Evolutionary conservation across 2,329 filamentous ascomycete genomes (phyloP).

Genomic region (Orbilia blumenaviensis): DNA sequence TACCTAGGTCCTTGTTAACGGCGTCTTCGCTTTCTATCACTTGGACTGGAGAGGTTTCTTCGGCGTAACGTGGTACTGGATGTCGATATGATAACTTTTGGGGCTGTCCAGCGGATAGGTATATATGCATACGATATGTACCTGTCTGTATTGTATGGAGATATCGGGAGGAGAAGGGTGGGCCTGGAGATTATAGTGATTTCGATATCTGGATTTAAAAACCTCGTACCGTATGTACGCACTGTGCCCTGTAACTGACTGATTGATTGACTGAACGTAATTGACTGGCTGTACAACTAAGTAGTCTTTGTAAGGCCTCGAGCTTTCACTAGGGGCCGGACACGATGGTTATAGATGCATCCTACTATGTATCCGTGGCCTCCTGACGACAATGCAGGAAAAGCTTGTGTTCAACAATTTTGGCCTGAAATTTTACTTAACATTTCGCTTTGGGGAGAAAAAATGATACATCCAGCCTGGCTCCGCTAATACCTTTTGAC

Average conservation of each 20-base stretch:
- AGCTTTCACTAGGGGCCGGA: background rate
- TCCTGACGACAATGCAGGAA: conserved; percentile 36
- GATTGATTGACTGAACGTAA: too few relatives aligned
- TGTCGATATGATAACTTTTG: conserved; percentile 8
- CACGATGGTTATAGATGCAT: conserved; percentile 50
- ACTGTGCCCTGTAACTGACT: too few relatives aligned
- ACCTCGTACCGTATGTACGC: background rate
- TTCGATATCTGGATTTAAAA: conserved; percentile 3
- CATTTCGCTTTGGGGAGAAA: too few relatives aligned
- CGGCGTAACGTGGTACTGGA: conserved; percentile 48
- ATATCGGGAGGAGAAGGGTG: conserved; percentile 10
- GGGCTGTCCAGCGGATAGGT: background rate
- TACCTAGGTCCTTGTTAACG: conserved; percentile 22
- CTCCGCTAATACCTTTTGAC: conserved; percentile 30
- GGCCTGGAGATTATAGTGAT: background rate
- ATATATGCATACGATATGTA: background rate
- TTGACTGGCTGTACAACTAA: background rate
- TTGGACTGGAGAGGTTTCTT: conserved; percentile 21
- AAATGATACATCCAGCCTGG: conserved; percentile 1
- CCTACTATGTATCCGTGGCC: conserved; percentile 36
- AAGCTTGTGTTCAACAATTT: conserved; percentile 53
- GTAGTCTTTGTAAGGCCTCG: background rate
- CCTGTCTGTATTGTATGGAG: background rate
- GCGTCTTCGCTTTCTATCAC: conserved; percentile 43
- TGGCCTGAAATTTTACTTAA: conserved; percentile 8